Base-by-base conservation (phyloP, 306 rosid species). In the Aeschynomene evenia region DNA sequence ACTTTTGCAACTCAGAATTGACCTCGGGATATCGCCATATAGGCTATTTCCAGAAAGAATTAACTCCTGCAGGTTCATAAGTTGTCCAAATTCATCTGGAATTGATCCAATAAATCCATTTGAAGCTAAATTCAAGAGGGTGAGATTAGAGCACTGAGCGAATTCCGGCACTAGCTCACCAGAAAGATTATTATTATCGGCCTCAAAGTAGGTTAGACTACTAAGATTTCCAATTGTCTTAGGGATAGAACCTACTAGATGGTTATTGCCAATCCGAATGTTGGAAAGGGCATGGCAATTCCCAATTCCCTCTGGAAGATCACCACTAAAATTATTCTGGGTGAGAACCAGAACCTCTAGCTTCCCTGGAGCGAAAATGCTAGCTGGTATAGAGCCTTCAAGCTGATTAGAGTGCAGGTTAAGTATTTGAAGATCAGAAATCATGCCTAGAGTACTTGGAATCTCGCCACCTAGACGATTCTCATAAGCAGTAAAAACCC, bases 201-300 rank as follows among this genome's bases (percentile, higher is more conserved):
- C 99, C 82, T 95, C 99, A 71, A 95, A 95, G 88, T 95, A 95
- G 28, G 99, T 89, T 26, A 95, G 95, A 84, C 99, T 79, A 77
- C 91, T 95, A 63, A 91, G 78, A 77, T 91, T 91, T 63, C 97
- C 97, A 56, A 81, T 69, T 13, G 74, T 77, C 71, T 73, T 73
- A 31, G 85, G 86, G 70, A 82, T 70, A 31, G 40, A 9, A 53
- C 86, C 86, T 34, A 52, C 69, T 12, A 78, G 72, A 74, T 64
- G 75, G 66, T 82, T 82, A 80, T 82, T 74, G 37, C 83, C 86
- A 65, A 82, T 78, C 59, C 83, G 65, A 63, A 82, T 7, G 5
- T 57, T 82, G 57, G 86, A 78, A 65, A 82, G 83, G 65, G 72
- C 78, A 58, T 23, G 73, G 63, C 86, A 82, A 33, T 78, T 82